These are phyloP conservation scores for Claviceps africana DNA, from an alignment of 2,329 filamentous ascomycete species.

Conservation along the genomic window DNA sequence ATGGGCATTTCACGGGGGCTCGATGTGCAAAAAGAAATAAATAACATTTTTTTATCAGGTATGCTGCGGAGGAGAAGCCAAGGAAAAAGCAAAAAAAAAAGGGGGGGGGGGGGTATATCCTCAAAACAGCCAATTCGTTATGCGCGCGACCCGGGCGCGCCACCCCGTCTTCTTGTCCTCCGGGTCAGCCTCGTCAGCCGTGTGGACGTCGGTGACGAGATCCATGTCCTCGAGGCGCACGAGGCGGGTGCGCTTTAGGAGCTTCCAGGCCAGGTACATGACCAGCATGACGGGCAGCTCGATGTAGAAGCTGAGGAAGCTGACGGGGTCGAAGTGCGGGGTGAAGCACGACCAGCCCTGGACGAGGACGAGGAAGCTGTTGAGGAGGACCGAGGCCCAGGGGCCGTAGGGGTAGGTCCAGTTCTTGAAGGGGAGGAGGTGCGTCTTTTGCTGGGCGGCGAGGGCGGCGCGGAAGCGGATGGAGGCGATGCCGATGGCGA, in stretches of 20 bases:
- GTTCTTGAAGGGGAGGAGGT: slow-evolving; percentile 48
- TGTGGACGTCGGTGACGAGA: slow-evolving; percentile 44
- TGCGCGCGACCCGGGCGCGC: slow-evolving; percentile 26
- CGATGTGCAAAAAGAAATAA: too few species aligned
- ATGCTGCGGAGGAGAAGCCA: neutral
- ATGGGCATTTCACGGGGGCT: too few species aligned
- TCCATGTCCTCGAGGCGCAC: slow-evolving; percentile 46
- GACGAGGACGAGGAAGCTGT: slow-evolving; percentile 44
- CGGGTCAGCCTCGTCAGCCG: slow-evolving; percentile 23
- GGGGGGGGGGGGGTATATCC: too few species aligned
- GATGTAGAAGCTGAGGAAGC: slow-evolving; percentile 51
- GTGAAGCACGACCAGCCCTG: slow-evolving; percentile 53
- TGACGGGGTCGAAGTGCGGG: slow-evolving; percentile 40
- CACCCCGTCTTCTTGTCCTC: slow-evolving; percentile 24
- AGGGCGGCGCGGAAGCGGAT: slow-evolving; percentile 50
- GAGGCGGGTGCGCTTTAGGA: slow-evolving; percentile 49
- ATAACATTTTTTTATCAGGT: too few species aligned
- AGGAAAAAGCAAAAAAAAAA: too few species aligned
- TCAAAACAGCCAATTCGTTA: slow-evolving; percentile 22
- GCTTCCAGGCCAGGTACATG: slow-evolving; percentile 58
- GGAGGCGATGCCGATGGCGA: slow-evolving; percentile 48
- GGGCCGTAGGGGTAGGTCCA: slow-evolving; percentile 53
- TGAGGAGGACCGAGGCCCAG: slow-evolving; percentile 40
- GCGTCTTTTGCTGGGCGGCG: slow-evolving; percentile 42
- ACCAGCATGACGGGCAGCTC: slow-evolving; percentile 47